Conservation (phyloP, 208 protist species). For the Trypanosoma platydactyli region DNA sequence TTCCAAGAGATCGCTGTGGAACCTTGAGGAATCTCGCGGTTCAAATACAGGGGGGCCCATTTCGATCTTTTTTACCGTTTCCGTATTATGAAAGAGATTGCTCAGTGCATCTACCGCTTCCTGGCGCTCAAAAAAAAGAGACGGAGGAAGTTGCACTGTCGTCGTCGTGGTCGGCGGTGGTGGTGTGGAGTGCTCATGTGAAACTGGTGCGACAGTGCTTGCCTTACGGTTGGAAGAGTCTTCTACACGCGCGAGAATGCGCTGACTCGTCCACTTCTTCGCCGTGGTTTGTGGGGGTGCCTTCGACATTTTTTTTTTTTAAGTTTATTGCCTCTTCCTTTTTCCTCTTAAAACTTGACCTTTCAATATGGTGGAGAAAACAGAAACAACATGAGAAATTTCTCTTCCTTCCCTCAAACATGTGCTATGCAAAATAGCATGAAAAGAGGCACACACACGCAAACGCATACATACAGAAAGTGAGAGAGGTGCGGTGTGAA, state of each 20-base stretch:
- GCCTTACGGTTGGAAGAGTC: constrained; percentile 19
- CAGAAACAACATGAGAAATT: constrained; percentile 4
- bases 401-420: no score
- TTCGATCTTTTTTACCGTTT: constrained; percentile 25
- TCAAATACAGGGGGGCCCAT: constrained; percentile 18
- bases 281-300: constrained; percentile 11
- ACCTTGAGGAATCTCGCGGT: constrained; percentile 14
- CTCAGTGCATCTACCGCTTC: constrained; percentile 81
- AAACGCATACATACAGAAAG: no score
- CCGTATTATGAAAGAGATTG: constrained; percentile 78
- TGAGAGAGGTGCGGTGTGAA: no score
- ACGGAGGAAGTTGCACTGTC: constrained; percentile 39
- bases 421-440: no score
- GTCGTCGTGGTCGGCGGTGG: constrained; percentile 11
- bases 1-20: constrained; percentile 32
- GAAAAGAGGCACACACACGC: background rate
- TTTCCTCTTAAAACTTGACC: background rate
- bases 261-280: constrained; percentile 37
- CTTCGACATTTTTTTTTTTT: constrained; percentile 23
- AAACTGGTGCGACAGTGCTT: constrained; percentile 22
- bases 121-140: constrained; percentile 72
- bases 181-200: constrained; percentile 7
- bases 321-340: background rate
- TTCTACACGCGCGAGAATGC: constrained; percentile 18
- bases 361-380: background rate